Base-by-base conservation (phyloP, 2,329 filamentous ascomycete species). In the Fusarium anguioides region DNA sequence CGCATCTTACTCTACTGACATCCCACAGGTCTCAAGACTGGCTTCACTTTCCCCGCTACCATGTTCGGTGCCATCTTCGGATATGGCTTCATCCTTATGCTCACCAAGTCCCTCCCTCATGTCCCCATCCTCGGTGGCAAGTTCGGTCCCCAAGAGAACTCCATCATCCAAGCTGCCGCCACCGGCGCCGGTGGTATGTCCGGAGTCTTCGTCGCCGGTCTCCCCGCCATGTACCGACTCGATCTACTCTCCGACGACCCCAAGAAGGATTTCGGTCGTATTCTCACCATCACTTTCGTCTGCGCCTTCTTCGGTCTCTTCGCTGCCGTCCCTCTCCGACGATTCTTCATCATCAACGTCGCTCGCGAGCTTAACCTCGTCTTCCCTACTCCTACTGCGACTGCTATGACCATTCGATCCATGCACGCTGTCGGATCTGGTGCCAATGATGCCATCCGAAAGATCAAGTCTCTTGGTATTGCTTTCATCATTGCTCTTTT, bases 331-430 rank as follows among this genome's bases (percentile, higher is more conserved):
- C 87, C 87, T 9, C 81, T 89, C 20, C 86, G 88, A 58, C 89
- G 89, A 72, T 90, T 91, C 79, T 91, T 90, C 79, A 85, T 91
- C 75, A 85, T 90, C 74, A 86, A 89, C 59, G 86, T 89, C 14
- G 86, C 86, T 5, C 81, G 86, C 11, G 86, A 89, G 75, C 77
- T 89, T 29, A 83, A 82, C 56, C 80, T 89, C 41, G 81, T 89
- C 55, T 89, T 89, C 76, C 87, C 87, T 3, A 84, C 86, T 0
- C 75, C 86, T 0, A 86, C 86, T 24, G 87, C 87, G 4, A 87
- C 86, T 1, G 87, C 86, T 24, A 81, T 88, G 77, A 86, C 86
- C 3, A 89, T 89, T 57, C 83, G 86, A 9, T 84, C 82, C n/a
- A 89, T 89, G 86, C 87, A 89, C 72, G 80, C 84, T 53, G 82